Evolutionary conservation across 805 yeast genomes (phyloP), one percentile per base, ranked within the genome.

Genomic region (Yarrowia sp.): DNA sequence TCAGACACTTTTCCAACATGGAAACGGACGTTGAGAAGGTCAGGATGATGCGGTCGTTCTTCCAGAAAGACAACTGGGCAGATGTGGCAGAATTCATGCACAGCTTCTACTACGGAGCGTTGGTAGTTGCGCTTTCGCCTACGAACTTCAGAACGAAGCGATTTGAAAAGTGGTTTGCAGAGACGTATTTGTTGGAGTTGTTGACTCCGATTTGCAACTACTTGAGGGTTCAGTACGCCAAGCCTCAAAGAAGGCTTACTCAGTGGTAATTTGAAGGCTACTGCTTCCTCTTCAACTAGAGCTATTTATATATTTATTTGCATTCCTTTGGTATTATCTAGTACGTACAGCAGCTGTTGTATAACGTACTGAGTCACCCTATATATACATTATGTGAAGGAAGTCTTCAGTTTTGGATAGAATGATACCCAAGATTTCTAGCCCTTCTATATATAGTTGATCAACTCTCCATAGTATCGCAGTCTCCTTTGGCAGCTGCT

Each of bases 121-220:
- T 51, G 32, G 58, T 51, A 4, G 58, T 51, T 16, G 58, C 58
- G 8, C n/a, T 51, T 5, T 51, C 58, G 2, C 58, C 58, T 5
- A 51, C 58, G 10, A 51, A 51, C 4, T 51, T 51, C 18, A 4
- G 42, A 16, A 24, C 42, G 2, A 4, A 14, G 3, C 29, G 58
- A 2, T 51, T 51, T 13, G 58, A 51, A 16, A 14, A 16, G 33
- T 51, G 58, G 58, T 51, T 51, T 24, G 58, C 58, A 24, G 58
- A 51, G 42, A 51, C 58, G 1, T 51, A 51, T 13, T 22, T 51
- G 42, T 8, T 51, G 31, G 58, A 51, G 21, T n/a, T 51, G 9
- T 22, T 51, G 16, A 51, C 58, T 7, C 58, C 58, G 2, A 51
- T 51, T 18, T 29, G 58, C 27, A 51, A 51, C 24, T 51, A 51